These are phyloP conservation scores for Botrytis hyacinthi DNA, from an alignment of 2,329 filamentous ascomycete species.

Conservation along the genomic window DNA sequence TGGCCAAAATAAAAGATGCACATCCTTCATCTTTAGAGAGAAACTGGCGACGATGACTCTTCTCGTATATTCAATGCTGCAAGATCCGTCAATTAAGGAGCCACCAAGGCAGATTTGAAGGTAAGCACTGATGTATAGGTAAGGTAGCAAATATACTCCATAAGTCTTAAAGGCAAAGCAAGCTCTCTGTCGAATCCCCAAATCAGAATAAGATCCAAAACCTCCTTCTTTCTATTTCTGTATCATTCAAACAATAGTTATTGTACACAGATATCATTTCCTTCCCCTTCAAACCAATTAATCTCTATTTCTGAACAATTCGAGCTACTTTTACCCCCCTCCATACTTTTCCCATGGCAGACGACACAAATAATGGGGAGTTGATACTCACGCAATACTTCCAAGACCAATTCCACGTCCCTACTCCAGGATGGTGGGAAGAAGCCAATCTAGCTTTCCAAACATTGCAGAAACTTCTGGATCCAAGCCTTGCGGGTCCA, in stretches of 20 bases:
- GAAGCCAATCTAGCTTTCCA: slow-evolving; percentile 3
- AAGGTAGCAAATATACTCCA: background rate
- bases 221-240: background rate
- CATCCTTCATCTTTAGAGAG: background rate
- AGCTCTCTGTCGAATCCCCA: background rate
- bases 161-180: background rate
- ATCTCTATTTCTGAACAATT: background rate
- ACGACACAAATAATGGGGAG: background rate
- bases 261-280: background rate
- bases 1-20: background rate
- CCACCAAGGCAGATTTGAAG: too few relatives aligned
- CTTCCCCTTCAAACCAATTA: background rate
- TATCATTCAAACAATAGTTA: background rate
- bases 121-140: background rate
- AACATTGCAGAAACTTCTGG: slow-evolving; percentile 1
- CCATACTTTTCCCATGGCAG: background rate
- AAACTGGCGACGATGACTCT: background rate
- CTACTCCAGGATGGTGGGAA: slow-evolving; percentile 1
- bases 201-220: background rate
- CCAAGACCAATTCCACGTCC: slow-evolving; percentile 4
- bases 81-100: background rate
- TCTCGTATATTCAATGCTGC: background rate
- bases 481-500: background rate
- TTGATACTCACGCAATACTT: background rate
- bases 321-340: background rate